Base-by-base conservation (phyloP, 495 filamentous ascomycete species). In the Penicillium maclennaniae region DNA sequence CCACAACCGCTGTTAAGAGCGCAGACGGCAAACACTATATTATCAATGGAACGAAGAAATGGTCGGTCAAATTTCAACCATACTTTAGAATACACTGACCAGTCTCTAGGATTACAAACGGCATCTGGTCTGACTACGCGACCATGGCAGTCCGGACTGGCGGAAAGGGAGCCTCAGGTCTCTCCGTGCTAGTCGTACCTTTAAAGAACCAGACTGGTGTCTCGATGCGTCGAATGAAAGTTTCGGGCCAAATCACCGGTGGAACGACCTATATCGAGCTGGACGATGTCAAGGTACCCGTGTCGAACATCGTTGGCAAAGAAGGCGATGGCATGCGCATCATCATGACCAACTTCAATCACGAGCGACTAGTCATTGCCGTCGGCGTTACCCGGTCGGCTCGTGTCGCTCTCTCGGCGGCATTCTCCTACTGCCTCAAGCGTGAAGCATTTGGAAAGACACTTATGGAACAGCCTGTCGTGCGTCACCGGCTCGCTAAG, bases 331-430 rank as follows among this genome's bases (percentile, higher is more conserved):
- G 87, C 14, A 88, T 91, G 84, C 76, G 71, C 36, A 84, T 87
- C 58, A 81, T 90, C 55, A 90, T 91, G 87, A 86, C 83, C 39
- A 90, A 91, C 69, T 90, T 91, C 81, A 90, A 90, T 72, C 87
- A 91, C 59, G 87, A 91, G 70, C 80, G 87, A 0, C 69, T 91
- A 1, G 73, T 76, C 21, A 86, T 90, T 46, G 71, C 83, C 7
- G 79, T 89, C 23, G 79, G 79, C 1, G 76, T 76, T 4, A 87
- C 83, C 7, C 76, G 87, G 1, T 69, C 80, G 53, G 75, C 84
- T 0, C 76, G 87, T 9, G 85, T 88, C 3, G 86, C 85, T 8
- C 71, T 90, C 6, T 65, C 77, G 20, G 57, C 82, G 1, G 86
- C 87, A 0, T 85, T 89, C 53, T 80, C 80, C 10, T 89, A 90